Percentiles rank a stretch among this genome's conserved stretches.
These are phyloP conservation scores for Annulohypoxylon nitens DNA, from an alignment of 495 filamentous ascomycete species.

Conservation along the genomic window DNA sequence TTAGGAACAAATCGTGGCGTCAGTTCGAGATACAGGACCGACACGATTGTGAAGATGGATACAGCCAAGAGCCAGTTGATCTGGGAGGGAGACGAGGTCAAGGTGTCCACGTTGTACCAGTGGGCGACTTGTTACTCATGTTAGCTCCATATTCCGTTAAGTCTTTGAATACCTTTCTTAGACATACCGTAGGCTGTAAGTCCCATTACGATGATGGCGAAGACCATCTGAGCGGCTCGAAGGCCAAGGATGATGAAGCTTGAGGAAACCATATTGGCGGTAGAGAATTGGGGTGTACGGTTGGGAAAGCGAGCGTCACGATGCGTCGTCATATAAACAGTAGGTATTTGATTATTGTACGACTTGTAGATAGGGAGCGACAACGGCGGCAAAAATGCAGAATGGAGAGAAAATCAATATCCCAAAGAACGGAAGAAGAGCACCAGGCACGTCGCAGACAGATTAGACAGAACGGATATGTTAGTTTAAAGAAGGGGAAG, in stretches of 20 bases:
- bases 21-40: conserved; percentile 73
- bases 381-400: conserved; percentile 30
- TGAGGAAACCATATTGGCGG: conserved; percentile 40
- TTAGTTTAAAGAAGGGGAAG: conserved; percentile 25
- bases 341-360: conserved; percentile 29
- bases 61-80: conserved; percentile 81
- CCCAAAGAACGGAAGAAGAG: conserved; percentile 41
- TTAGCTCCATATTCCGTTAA: conserved; percentile 17
- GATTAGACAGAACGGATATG: conserved; percentile 19
- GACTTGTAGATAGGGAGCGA: conserved; percentile 42
- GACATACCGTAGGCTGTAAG: conserved; percentile 78
- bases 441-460: conserved; percentile 45
- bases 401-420: conserved; percentile 23
- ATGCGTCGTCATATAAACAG: conserved; percentile 46
- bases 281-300: conserved; percentile 35
- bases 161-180: neutral
- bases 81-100: conserved; percentile 63
- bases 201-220: conserved; percentile 75
- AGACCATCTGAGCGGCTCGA: conserved; percentile 67
- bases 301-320: conserved; percentile 48
- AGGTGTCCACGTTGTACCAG: conserved; percentile 64
- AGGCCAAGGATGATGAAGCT: conserved; percentile 50
- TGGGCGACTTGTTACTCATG: conserved; percentile 55
- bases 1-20: conserved; percentile 66
- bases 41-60: conserved; percentile 74